Percentiles rank a stretch among this genome's conserved stretches.
Conservation (phyloP, 257 asterid species). For the Prunella vulgaris region DNA sequence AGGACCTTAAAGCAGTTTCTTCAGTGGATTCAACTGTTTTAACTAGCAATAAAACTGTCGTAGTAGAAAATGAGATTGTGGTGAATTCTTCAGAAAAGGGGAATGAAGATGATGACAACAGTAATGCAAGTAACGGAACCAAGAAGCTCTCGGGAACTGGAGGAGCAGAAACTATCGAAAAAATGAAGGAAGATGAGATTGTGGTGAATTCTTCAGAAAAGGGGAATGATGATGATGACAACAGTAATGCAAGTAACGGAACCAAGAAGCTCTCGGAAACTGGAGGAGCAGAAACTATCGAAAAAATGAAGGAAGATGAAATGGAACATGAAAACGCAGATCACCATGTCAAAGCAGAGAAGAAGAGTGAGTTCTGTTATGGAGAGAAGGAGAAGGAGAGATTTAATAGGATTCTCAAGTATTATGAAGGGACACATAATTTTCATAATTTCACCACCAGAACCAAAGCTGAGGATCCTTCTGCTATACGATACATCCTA, state of each 20-base stretch:
- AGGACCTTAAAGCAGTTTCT: conserved; percentile 18
- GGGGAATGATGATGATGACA: conserved; percentile 12
- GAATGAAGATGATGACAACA: conserved; percentile 3
- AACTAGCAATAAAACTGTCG: conserved; percentile 20
- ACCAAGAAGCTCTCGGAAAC: conserved; percentile 18
- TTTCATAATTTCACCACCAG: conserved; percentile 91
- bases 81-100: conserved; percentile 19
- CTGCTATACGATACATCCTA: conserved; percentile 71
- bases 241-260: conserved; percentile 9
- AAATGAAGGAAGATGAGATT: conserved; percentile 7
- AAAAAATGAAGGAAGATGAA: conserved; percentile 26
- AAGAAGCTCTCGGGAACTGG: conserved; percentile 23
- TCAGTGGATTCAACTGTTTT: conserved; percentile 25
- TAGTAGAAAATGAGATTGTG: conserved; percentile 6
- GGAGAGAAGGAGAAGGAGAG: conserved; percentile 71
- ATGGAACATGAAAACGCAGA: conserved; percentile 17
- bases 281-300: conserved; percentile 24
- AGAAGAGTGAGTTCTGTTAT: conserved; percentile 45
- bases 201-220: conserved; percentile 16
- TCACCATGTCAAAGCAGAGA: conserved; percentile 13
- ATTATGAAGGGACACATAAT: conserved; percentile 83
- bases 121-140: conserved; percentile 14
- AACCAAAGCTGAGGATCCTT: conserved; percentile 89
- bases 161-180: no score
- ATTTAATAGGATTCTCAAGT: conserved; percentile 69